Evolutionary conservation across 2,329 filamentous ascomycete species (phyloP), one percentile per base, ranked within the genome.

Genomic region (Xylariomycetidae sp.): DNA sequence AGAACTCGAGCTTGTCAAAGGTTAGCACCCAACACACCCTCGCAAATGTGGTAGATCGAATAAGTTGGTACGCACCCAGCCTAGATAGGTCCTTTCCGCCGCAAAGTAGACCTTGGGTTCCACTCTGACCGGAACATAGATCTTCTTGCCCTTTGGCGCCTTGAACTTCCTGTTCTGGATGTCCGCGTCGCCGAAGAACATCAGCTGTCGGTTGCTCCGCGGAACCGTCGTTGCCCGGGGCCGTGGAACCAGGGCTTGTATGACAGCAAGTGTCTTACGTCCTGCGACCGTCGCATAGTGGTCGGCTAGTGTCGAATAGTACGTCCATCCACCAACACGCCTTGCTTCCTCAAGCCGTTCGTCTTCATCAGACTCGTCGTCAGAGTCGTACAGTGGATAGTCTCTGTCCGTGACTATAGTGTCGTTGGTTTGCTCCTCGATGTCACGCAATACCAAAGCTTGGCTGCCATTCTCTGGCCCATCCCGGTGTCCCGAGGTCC

Each of bases 81-180:
- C 85, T 37, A 98, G 73, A 64, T 95, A 98, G 1, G 92, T 98
- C 44, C 92, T 78, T 62, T 98, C 92, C 1, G 88, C 89, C 15
- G 92, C 92, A 56, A 98, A 95, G 60, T 88, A 95, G 31, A 98
- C 92, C 64, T 98, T 98, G 20, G 92, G 92, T 61, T 98, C 92
- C 20, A 98, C 89, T 30, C 92, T 80, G 35, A 96, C 82, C 10
- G 90, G 90, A 16, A 98, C 92, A 52, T 96, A 90, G 38, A 98
- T 96, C 59, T 85, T 85, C 76, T 89, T 90, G 34, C 85, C 85
- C 57, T 77, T 80, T 10, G 85, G 85, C 7, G 85, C 84, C 56
- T 78, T 81, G 65, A 88, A 77, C 47, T 63, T 70, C 57, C 70
- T 74, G 19, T 59, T 67, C 43, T 72, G 68, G 17, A 80, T 69